These are phyloP conservation scores for Russula griseocarnosa DNA, from an alignment of 768 basidiomycete genomes.

Conservation along the genomic window DNA sequence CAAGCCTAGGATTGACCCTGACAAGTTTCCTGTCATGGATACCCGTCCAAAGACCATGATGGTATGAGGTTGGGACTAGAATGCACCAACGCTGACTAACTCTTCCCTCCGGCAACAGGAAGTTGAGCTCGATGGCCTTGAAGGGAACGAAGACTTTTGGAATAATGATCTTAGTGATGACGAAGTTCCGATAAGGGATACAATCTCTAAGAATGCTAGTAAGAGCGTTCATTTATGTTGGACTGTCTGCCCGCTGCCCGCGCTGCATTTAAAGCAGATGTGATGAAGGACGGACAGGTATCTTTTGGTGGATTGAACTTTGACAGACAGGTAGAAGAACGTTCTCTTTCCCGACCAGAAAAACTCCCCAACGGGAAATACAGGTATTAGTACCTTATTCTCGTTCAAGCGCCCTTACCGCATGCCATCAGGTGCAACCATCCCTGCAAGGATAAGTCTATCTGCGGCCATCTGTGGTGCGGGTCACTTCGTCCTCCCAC, in stretches of 20 bases:
- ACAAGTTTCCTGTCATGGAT: constrained; percentile 60
- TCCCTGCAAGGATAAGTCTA: constrained; percentile 69
- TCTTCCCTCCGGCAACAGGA: constrained; percentile 45
- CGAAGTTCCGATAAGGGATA: constrained; percentile 31
- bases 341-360: constrained; percentile 30
- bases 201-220: constrained; percentile 36
- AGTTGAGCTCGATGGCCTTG: constrained; percentile 59
- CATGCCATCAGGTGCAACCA: constrained; percentile 64
- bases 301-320: neutral
- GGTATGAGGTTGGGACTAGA: constrained; percentile 37
- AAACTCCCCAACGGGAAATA: constrained; percentile 61
- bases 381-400: constrained; percentile 34
- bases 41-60: constrained; percentile 64
- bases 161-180: constrained; percentile 41
- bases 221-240: constrained; percentile 1
- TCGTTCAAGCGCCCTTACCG: neutral
- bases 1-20: constrained; percentile 52
- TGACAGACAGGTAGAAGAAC: constrained; percentile 3
- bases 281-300: neutral
- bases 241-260: neutral
- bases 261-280: neutral
- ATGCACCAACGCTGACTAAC: neutral
- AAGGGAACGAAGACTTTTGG: constrained; percentile 69
- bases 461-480: constrained; percentile 75
- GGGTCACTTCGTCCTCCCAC: constrained; percentile 5